Conservation (phyloP, 768 basidiomycete species). For the Lactarius sanguifluus region DNA sequence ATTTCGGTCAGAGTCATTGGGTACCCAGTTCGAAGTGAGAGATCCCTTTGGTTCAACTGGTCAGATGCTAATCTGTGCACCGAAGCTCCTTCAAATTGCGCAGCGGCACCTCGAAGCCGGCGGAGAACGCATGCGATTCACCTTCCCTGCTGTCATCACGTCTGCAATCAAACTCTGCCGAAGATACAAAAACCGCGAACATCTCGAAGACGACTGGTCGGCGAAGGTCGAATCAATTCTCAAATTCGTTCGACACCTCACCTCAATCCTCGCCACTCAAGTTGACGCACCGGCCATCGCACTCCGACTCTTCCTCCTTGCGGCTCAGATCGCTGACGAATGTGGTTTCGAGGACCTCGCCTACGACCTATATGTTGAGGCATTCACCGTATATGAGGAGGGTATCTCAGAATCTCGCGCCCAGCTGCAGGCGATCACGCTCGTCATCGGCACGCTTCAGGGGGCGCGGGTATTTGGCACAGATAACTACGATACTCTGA, state of each 20-base stretch:
- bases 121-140: constrained; percentile 93
- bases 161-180: constrained; percentile 90
- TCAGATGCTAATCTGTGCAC: constrained; percentile 9
- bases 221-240: constrained; percentile 83
- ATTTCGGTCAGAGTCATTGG: constrained; percentile 84
- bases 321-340: constrained; percentile 93
- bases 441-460: constrained; percentile 89
- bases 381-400: constrained; percentile 98
- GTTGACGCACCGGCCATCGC: constrained; percentile 93
- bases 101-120: constrained; percentile 87
- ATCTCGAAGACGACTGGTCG: constrained; percentile 82
- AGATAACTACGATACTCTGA: constrained; percentile 96
- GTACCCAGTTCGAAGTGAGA: constrained; percentile 84
- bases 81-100: constrained; percentile 85
- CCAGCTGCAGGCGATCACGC: constrained; percentile 94
- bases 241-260: constrained; percentile 92
- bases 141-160: constrained; percentile 94
- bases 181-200: constrained; percentile 82
- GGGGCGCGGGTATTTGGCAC: constrained; percentile 86
- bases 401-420: constrained; percentile 93
- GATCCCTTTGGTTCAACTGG: background rate
- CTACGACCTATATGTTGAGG: constrained; percentile 97
- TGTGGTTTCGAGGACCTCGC: constrained; percentile 94
- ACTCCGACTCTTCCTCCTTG: constrained; percentile 90
- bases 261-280: constrained; percentile 87